Conservation (phyloP, 1,284 basidiomycete genomes). For the Cryptococcus wingfieldii region DNA sequence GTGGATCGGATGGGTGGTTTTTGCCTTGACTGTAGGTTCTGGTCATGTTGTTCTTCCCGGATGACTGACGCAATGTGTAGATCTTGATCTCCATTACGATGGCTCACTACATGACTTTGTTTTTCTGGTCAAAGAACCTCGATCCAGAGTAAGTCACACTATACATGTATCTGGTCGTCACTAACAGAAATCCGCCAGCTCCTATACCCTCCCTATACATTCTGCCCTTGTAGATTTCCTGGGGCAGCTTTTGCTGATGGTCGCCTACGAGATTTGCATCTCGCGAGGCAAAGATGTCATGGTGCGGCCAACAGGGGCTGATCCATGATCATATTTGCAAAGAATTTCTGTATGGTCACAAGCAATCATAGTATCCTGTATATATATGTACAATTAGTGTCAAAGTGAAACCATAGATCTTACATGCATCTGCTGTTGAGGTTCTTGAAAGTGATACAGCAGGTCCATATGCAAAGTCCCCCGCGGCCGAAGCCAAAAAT, state of each 20-base stretch:
- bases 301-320: neutral
- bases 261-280: slow-evolving; percentile 51
- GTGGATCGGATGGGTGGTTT: slow-evolving; percentile 64
- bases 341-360: too few relatives aligned
- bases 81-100: slow-evolving; percentile 64
- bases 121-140: slow-evolving; percentile 73
- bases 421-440: too few relatives aligned
- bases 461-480: neutral
- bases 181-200: slow-evolving; percentile 37
- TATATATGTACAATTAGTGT: too few relatives aligned
- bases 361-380: too few relatives aligned
- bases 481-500: neutral
- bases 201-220: slow-evolving; percentile 88
- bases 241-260: slow-evolving; percentile 72
- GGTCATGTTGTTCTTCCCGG: neutral
- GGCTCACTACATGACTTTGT: slow-evolving; percentile 66
- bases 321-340: too few relatives aligned
- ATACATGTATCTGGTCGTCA: neutral
- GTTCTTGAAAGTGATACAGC: too few relatives aligned
- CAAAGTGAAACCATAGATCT: too few relatives aligned
- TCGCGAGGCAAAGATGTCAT: slow-evolving; percentile 40
- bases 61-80: slow-evolving; percentile 47
- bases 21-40: slow-evolving; percentile 65
- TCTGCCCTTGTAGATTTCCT: slow-evolving; percentile 84
- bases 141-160: slow-evolving; percentile 70